Conservation (phyloP, 2,329 filamentous ascomycete genomes). For the Phyllosticta ampelicida region DNA sequence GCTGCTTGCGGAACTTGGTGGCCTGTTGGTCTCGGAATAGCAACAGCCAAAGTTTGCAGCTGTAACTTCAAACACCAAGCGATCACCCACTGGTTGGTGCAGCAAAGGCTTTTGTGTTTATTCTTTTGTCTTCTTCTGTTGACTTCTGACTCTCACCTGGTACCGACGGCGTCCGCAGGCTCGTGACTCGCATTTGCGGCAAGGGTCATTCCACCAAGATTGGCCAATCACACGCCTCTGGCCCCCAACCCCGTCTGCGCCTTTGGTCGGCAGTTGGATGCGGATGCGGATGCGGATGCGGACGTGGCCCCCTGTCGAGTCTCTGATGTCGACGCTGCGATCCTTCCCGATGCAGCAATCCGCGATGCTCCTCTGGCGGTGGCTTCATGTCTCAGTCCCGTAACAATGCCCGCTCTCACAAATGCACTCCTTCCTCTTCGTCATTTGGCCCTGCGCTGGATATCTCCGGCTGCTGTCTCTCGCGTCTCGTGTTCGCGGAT, state of each 20-base stretch:
- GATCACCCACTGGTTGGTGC: neutral
- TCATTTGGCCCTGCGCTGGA: neutral
- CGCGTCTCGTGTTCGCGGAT: neutral
- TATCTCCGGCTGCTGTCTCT: neutral
- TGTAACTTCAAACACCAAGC: neutral
- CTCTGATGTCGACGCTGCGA: too few species aligned
- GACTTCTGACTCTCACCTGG: neutral
- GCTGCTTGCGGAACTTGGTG: neutral
- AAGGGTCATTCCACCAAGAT: neutral
- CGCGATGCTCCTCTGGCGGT: neutral
- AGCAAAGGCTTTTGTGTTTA: neutral
- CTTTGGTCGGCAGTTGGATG: neutral
- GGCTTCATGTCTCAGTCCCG: neutral
- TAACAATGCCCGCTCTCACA: neutral
- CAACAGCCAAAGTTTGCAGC: neutral
- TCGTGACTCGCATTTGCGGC: neutral
- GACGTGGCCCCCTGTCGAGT: neutral
- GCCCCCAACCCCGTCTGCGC: neutral
- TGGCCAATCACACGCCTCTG: neutral
- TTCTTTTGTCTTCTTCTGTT: neutral
- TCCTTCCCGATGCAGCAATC: neutral
- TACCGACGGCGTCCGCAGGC: neutral
- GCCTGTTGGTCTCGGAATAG: neutral
- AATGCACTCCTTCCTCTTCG: neutral
- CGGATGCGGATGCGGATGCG: neutral